A percentile compares a stretch with the other conserved stretches of the same genome.
These are phyloP conservation scores for Aspergillus sp. DNA, from an alignment of 2,329 filamentous ascomycete species.

Conservation along the genomic window DNA sequence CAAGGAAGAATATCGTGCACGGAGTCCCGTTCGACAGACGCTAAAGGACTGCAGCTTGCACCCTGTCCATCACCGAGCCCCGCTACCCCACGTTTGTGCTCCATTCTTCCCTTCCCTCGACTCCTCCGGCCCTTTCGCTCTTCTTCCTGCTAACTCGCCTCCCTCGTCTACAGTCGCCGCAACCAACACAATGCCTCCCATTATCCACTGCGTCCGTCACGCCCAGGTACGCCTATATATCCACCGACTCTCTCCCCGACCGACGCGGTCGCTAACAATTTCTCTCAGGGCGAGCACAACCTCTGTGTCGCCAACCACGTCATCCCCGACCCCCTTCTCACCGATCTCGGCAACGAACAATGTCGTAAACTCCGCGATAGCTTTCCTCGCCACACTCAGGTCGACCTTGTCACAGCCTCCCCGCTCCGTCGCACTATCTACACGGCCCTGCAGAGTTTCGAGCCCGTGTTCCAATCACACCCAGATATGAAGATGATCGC, in stretches of 20 bases:
- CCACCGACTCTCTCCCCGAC: background rate
- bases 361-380: slow-evolving; percentile 62
- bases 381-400: slow-evolving; percentile 66
- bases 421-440: slow-evolving; percentile 79
- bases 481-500: slow-evolving; percentile 60
- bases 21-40: background rate
- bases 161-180: background rate
- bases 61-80: slow-evolving; percentile 14
- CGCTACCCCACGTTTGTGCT: slow-evolving; percentile 10
- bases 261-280: background rate
- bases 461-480: slow-evolving; percentile 52
- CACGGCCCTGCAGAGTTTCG: slow-evolving; percentile 73
- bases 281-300: slow-evolving; percentile 74
- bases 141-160: background rate
- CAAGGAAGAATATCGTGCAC: background rate
- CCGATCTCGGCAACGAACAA: slow-evolving; percentile 73
- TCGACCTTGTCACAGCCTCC: slow-evolving; percentile 74
- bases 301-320: slow-evolving; percentile 67
- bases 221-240: slow-evolving; percentile 41
- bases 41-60: slow-evolving; percentile 1
- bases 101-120: slow-evolving; percentile 20
- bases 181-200: slow-evolving; percentile 39
- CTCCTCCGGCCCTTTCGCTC: slow-evolving; percentile 21
- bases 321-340: slow-evolving; percentile 77
- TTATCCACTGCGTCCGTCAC: slow-evolving; percentile 50